These are phyloP conservation scores for Murraya paniculata DNA, from an alignment of 345 rosid species.

Conservation along the genomic window DNA sequence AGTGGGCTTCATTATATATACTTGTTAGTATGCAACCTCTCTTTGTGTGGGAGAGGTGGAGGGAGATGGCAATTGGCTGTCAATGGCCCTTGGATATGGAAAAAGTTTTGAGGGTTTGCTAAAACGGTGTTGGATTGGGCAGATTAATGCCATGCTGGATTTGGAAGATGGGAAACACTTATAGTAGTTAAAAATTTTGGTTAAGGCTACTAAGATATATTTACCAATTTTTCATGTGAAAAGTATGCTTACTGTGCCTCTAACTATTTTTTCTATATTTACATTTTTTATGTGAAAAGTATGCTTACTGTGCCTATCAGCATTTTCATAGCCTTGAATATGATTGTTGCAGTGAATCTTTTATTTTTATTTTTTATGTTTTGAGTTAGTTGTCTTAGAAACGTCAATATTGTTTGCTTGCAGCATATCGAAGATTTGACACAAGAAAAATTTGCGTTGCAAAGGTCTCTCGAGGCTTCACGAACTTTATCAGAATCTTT, in stretches of 20 bases:
- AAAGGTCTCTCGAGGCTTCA: conserved; percentile 97
- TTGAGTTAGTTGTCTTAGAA: not conserved
- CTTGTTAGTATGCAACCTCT: not conserved
- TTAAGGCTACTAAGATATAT: conserved; percentile 2
- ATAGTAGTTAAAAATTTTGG: not conserved
- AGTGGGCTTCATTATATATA: not conserved
- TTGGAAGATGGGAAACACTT: not conserved
- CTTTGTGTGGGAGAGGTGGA: not conserved
- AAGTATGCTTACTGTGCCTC: not conserved
- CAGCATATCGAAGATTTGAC: conserved; percentile 99
- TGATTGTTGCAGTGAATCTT: not conserved
- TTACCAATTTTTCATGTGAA: not conserved
- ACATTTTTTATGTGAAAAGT: not conserved
- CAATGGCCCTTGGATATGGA: not conserved
- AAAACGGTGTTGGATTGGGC: not conserved
- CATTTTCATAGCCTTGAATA: not conserved
- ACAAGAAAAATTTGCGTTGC: conserved; percentile 89
- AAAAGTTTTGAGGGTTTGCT: not conserved
- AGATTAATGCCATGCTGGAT: conserved; percentile 3
- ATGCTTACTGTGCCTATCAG: not conserved
- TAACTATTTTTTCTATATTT: not conserved
- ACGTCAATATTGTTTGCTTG: conserved; percentile 18
- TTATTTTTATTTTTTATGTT: not conserved
- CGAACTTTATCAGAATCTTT: conserved; percentile 85
- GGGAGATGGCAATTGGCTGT: not conserved